These are phyloP conservation scores for Geranium rotundifolium DNA, from an alignment of 345 rosid species.

Conservation along the genomic window DNA sequence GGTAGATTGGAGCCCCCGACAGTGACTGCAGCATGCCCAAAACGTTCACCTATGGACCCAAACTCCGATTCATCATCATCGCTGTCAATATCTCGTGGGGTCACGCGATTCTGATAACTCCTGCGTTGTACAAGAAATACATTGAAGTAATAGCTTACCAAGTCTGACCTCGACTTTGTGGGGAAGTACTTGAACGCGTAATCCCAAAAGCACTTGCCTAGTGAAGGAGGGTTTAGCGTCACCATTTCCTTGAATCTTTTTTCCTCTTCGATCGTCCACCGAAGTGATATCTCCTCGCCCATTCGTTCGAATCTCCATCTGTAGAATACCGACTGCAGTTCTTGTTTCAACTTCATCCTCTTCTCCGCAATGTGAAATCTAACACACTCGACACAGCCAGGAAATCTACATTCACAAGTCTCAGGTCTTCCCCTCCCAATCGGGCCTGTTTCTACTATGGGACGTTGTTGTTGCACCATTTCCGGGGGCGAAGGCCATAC, in stretches of 20 bases:
- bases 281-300: constrained; percentile 68
- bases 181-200: constrained; percentile 30
- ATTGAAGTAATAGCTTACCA: constrained; percentile 70
- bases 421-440: constrained; percentile 52
- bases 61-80: constrained; percentile 42
- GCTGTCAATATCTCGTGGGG: constrained; percentile 41
- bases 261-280: constrained; percentile 51
- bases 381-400: constrained; percentile 45
- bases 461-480: constrained; percentile 6
- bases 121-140: constrained; percentile 64
- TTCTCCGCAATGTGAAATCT: constrained; percentile 65
- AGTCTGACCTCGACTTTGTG: constrained; percentile 37
- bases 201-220: constrained; percentile 34
- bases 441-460: constrained; percentile 15
- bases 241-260: constrained; percentile 39
- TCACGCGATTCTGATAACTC: constrained; percentile 54
- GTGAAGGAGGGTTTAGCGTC: constrained; percentile 26
- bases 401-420: constrained; percentile 39
- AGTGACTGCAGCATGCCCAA: neutral
- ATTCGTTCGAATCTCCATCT: constrained; percentile 54
- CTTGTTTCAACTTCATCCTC: constrained; percentile 48
- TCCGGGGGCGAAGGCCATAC: constrained; percentile 35
- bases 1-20: neutral
- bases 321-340: constrained; percentile 42
- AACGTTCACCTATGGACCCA: neutral